Evolutionary conservation across 805 yeast genomes (phyloP), one percentile per base, ranked within the genome.

Genomic region (Brettanomyces naardenensis): DNA sequence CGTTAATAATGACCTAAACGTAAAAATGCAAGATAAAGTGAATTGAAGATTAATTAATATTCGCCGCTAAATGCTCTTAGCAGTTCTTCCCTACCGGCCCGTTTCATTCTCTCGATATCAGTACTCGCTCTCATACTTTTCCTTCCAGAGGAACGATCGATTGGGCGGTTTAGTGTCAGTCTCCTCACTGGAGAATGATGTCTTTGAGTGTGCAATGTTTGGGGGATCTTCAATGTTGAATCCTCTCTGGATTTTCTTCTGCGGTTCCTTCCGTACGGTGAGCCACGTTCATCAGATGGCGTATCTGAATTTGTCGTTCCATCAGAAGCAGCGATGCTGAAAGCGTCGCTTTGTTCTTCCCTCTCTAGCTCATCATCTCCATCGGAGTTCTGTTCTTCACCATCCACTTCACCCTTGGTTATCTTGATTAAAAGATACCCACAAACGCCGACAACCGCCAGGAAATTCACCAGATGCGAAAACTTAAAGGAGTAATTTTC

Each of bases 91-190:
- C 48, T 37, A 2, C 44, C 42, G 19, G 31, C 35, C 21, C 35
- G 35, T 9, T 44, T 47, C 42, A 48, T 39, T 20, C 33, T 35
- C 10, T 40, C 38, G 14, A 43, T 36, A 4, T 40, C 42, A n/a
- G n/a, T 13, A 15, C 29, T 31, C 17, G 33, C 20, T 27, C 36
- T 11, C 4, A n/a, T 13, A 19, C 32, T 19, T 23, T 23, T 4
- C 17, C 9, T 28, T 15, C n/a, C 17, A n/a, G 9, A 6, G 17
- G 10, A 7, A n/a, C n/a, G n/a, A 28, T 15, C n/a, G 10, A 28
- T 28, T 9, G 30, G 14, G 9, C 30, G 9, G 15, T 33, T 23
- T n/a, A 4, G 14, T 14, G 6, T 23, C 31, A 7, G 34, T 13
- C 1, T 41, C 40, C 20, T 35, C 19, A 33, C 26, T 11, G 7